Percentiles rank a stretch among this genome's conserved stretches.
Conservation (phyloP, 306 rosid species). For the Ormosia emarginata region DNA sequence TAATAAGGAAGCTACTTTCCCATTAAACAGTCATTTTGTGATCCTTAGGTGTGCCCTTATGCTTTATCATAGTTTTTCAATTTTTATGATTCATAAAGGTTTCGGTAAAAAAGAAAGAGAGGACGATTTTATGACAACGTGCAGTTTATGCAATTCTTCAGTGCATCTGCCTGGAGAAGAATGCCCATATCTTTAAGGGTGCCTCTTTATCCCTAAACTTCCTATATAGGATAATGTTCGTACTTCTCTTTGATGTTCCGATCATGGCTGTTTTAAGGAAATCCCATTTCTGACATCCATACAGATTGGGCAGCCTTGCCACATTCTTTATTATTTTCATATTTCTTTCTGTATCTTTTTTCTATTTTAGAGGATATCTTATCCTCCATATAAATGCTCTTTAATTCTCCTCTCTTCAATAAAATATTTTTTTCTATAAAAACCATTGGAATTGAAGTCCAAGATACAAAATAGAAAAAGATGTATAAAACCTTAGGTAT, state of each 20-base stretch:
- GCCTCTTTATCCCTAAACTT: background rate
- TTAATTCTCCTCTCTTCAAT: background rate
- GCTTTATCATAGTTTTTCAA: background rate
- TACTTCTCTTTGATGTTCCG: background rate
- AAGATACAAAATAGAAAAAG: conserved; percentile 12
- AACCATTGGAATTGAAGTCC: background rate
- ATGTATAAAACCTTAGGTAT: conserved; percentile 56
- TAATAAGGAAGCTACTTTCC: background rate
- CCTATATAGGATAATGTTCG: background rate
- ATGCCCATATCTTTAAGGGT: background rate
- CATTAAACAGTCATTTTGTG: background rate
- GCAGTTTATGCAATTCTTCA: background rate
- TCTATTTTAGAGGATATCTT: background rate
- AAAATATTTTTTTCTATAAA: background rate
- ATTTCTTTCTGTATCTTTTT: background rate
- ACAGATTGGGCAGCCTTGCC: background rate
- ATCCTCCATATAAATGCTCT: background rate
- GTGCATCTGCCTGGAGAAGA: background rate
- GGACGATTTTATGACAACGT: background rate
- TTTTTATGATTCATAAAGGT: background rate
- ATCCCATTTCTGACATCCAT: background rate
- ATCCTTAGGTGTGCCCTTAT: background rate
- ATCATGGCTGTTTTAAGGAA: background rate
- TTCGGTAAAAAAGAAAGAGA: background rate
- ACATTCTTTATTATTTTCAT: background rate